phyloP scores from a whole-genome alignment of 2,329 filamentous ascomycete genomes.

The Paramyrothecium sp. region DNA sequence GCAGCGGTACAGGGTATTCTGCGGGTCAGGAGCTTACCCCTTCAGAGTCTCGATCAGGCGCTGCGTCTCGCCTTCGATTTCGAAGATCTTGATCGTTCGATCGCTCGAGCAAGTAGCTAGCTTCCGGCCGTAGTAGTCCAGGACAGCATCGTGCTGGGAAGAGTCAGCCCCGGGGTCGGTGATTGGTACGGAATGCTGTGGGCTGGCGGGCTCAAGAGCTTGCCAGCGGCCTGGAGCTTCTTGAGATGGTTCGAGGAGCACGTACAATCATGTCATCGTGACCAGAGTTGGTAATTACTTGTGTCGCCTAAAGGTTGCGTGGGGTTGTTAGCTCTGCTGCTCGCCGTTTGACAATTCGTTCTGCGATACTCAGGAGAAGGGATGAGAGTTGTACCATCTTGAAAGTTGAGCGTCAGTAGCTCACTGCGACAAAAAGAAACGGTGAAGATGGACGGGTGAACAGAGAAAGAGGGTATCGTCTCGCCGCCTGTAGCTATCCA shows the following conservation, averaged over 20 bases:
- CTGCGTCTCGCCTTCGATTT: constrained; percentile 92
- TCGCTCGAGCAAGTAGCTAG: constrained; percentile 97
- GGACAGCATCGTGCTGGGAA: constrained; percentile 85
- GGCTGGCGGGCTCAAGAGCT: too few species aligned
- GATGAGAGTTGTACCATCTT: constrained; percentile 20
- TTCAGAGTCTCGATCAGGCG: constrained; percentile 89
- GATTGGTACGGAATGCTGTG: too few species aligned
- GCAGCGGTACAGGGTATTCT: not conserved
- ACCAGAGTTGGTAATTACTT: constrained; percentile 45
- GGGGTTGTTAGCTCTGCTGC: constrained; percentile 23
- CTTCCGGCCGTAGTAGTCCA: constrained; percentile 96
- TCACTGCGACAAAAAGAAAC: constrained; percentile 11
- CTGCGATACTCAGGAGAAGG: not conserved
- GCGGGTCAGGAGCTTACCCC: constrained; percentile 58
- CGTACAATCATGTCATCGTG: constrained; percentile 99
- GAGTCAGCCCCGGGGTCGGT: constrained; percentile 11
- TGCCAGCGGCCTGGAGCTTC: too few species aligned
- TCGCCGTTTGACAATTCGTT: not conserved
- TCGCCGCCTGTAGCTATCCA: constrained; percentile 19
- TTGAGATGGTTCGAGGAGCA: constrained; percentile 21
- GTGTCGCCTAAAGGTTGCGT: constrained; percentile 31
- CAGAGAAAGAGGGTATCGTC: constrained; percentile 26
- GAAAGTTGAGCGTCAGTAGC: constrained; percentile 9
- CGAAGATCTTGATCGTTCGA: constrained; percentile 98
- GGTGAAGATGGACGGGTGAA: constrained; percentile 14